Evolutionary conservation across 2,329 filamentous ascomycete genomes (phyloP).

Genomic region (Penicillium sp.): DNA sequence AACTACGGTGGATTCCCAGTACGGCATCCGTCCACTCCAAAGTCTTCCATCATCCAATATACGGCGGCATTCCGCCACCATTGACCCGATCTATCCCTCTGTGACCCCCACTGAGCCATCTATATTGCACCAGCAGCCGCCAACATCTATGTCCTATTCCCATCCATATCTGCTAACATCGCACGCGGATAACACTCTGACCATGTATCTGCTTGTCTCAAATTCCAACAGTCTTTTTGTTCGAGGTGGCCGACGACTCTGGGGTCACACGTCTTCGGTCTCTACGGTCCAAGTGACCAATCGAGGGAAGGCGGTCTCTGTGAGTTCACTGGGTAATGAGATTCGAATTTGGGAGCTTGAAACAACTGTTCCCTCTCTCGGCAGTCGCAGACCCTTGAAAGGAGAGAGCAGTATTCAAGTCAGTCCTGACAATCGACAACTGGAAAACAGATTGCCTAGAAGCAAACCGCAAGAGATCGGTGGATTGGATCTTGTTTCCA

Average conservation of each 20-base stretch:
- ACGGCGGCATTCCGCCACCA: constrained; percentile 10
- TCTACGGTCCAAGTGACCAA: constrained; percentile 81
- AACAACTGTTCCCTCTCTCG: constrained; percentile 57
- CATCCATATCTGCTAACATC: constrained; percentile 85
- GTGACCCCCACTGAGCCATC: constrained; percentile 23
- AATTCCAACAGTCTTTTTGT: constrained; percentile 65
- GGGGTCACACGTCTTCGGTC: constrained; percentile 89
- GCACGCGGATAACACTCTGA: constrained; percentile 82
- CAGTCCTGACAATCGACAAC: constrained; percentile 38
- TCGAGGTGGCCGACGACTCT: constrained; percentile 72
- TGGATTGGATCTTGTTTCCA: constrained; percentile 17
- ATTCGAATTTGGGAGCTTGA: constrained; percentile 89
- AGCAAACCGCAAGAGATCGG: not conserved
- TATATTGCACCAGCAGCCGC: constrained; percentile 47
- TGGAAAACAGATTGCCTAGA: not conserved
- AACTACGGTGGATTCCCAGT: constrained; percentile 42
- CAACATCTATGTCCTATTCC: constrained; percentile 66
- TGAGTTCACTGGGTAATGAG: constrained; percentile 75
- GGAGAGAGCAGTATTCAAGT: constrained; percentile 57
- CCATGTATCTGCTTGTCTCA: constrained; percentile 77
- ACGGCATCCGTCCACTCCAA: constrained; percentile 25
- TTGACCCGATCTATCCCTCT: constrained; percentile 22
- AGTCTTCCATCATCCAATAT: constrained; percentile 7
- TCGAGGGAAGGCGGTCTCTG: constrained; percentile 84
- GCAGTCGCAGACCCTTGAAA: constrained; percentile 43